Base-by-base conservation (phyloP, 352 stramenopile species). In the Phytophthora podocarpi region DNA sequence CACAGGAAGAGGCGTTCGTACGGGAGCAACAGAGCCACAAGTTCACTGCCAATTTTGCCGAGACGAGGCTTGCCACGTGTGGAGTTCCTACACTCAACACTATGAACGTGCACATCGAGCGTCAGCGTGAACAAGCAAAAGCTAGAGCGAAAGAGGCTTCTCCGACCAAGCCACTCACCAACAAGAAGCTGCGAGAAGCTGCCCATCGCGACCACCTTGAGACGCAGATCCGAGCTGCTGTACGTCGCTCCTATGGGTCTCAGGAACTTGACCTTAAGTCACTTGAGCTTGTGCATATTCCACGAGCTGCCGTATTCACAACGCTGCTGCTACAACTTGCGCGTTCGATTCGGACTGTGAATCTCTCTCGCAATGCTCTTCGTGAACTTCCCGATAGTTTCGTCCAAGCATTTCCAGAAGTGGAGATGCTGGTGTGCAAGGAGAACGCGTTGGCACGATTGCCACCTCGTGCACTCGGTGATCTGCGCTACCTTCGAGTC, bases 261-360 rank as follows among this genome's bases (percentile, higher is more conserved):
- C 74, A 79, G 7, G 71, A 71, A 5, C 70, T 93, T 21, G 77
- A 93, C 27, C 53, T 93, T 3, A 91, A 89, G 48, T 70, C 76
- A 3, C 43, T 90, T 8, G 81, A 86, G 30, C 74, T 93, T 23
- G 72, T 87, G 2, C 70, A 84, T 41, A 78, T 91, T 30, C 82
- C 84, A 13, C 52, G 42, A 43, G n/a, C 54, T 0, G 54, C 80
- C 15, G 70, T 93, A 1, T 87, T 74, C 28, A 72, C 74, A n/a
- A 90, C 80, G 0, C 64, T 93, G 47, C 45, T 91, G 35, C 32
- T 88, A 30, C 84, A 93, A 48, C 67, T 93, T 32, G 82, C 78
- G 7, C 72, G 80, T 6, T 69, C 80, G 16, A 82, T 93, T 28
- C 57, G 53, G 10, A 75, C 67, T 5, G 69, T 93, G 3, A 91